These are phyloP conservation scores for Nemania sp. DNA, from an alignment of 2,329 filamentous ascomycete species.

Conservation along the genomic window DNA sequence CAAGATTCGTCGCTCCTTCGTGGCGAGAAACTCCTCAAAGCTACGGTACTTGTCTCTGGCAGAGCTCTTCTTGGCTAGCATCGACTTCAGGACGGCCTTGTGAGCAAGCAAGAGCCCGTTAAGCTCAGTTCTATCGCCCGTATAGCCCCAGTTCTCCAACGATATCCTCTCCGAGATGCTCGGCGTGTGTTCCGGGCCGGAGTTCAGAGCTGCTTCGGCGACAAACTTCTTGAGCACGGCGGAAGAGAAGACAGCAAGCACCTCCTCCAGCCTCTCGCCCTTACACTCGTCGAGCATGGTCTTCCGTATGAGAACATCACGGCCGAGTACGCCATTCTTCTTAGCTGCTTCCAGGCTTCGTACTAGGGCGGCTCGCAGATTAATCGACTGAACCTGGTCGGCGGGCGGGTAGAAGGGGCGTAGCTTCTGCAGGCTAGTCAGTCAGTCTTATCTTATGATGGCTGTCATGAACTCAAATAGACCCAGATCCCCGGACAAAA, in stretches of 20 bases:
- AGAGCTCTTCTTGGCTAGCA: conserved; percentile 62
- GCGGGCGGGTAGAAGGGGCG: conserved; percentile 87
- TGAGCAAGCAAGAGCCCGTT: conserved; percentile 73
- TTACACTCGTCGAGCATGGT: conserved; percentile 97
- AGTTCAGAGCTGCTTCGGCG: conserved; percentile 46
- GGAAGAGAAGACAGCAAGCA: conserved; percentile 82
- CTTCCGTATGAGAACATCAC: conserved; percentile 81
- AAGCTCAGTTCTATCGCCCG: conserved; percentile 57
- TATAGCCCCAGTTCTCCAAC: conserved; percentile 61
- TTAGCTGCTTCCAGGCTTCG: conserved; percentile 82
- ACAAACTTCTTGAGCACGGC: conserved; percentile 74
- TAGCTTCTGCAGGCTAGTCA: conserved; percentile 67
- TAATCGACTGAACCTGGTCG: conserved; percentile 88
- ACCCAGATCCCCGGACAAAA: not conserved
- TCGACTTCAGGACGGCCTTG: conserved; percentile 63
- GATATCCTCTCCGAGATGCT: conserved; percentile 59
- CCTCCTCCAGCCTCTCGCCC: conserved; percentile 85
- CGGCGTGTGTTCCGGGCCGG: conserved; percentile 43
- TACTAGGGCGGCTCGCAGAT: conserved; percentile 82
- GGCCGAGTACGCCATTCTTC: conserved; percentile 79
- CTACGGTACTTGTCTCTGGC: conserved; percentile 61
- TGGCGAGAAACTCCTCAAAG: conserved; percentile 65
- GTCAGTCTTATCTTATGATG: not conserved
- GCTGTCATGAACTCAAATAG: too few relatives aligned
- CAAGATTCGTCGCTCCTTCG: conserved; percentile 63